A percentile compares a stretch with the other conserved stretches of the same genome.
These are phyloP conservation scores for Pseudogymnoascus sp. DNA, from an alignment of 2,329 filamentous ascomycete genomes.

Conservation along the genomic window DNA sequence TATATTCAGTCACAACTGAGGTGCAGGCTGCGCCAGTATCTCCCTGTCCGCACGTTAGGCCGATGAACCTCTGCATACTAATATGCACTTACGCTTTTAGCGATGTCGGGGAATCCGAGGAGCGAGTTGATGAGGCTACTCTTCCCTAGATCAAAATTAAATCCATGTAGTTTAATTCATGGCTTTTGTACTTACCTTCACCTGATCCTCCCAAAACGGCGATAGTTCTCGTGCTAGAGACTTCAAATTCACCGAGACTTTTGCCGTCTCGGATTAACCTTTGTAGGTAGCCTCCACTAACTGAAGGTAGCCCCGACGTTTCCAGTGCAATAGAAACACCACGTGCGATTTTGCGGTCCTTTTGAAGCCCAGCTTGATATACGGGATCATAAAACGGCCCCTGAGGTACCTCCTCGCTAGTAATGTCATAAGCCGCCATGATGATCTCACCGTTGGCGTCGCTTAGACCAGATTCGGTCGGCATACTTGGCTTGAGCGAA, in stretches of 20 bases:
- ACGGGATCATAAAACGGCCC: not conserved
- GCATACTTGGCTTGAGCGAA: not conserved
- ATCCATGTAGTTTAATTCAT: not conserved
- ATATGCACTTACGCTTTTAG: slow-evolving; percentile 17
- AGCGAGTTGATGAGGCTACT: slow-evolving; percentile 31
- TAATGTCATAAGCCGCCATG: not conserved
- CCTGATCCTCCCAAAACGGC: slow-evolving; percentile 12
- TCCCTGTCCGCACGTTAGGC: slow-evolving; percentile 15
- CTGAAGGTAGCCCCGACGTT: not conserved
- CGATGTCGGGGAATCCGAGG: slow-evolving; percentile 25
- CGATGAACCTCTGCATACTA: not conserved
- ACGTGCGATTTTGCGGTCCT: not conserved
- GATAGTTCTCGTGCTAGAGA: not conserved
- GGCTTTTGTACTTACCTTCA: slow-evolving; percentile 14
- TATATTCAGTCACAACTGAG: slow-evolving; percentile 29
- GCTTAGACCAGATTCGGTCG: not conserved
- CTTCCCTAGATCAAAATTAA: slow-evolving; percentile 19
- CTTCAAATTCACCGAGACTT: not conserved
- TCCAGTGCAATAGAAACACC: not conserved
- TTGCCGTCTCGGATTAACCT: not conserved
- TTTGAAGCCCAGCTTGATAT: not conserved
- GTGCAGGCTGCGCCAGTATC: slow-evolving; percentile 29
- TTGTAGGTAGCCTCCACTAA: not conserved
- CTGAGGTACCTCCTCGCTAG: not conserved
- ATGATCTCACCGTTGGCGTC: not conserved